Evolutionary conservation across 2,329 filamentous ascomycete species (phyloP).

Genomic region (Periconia sp.): DNA sequence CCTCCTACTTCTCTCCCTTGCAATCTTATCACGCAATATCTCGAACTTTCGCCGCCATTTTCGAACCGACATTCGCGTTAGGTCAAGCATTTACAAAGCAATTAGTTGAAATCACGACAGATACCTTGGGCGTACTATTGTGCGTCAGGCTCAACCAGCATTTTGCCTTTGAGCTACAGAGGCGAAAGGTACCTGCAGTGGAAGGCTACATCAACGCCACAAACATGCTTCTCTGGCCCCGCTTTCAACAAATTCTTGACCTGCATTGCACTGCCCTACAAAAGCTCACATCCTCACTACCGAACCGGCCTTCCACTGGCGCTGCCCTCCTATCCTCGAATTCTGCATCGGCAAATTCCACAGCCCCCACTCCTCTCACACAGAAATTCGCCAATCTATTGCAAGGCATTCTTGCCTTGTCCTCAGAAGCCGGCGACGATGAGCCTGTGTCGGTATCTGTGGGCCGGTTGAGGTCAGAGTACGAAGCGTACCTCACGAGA

Average conservation of each 20-base stretch:
- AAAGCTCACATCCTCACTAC: constrained; percentile 55
- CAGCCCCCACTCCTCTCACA: constrained; percentile 88
- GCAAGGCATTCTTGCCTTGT: constrained; percentile 81
- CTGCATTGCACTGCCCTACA: constrained; percentile 88
- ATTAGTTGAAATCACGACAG: constrained; percentile 77
- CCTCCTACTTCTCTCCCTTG: constrained; percentile 83
- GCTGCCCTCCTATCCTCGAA: constrained; percentile 45
- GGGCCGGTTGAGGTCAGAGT: constrained; percentile 76
- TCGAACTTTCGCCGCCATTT: constrained; percentile 84
- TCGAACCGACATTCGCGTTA: constrained; percentile 86
- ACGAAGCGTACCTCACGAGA: constrained; percentile 81
- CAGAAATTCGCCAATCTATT: constrained; percentile 95
- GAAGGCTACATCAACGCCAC: constrained; percentile 94
- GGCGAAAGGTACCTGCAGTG: constrained; percentile 84
- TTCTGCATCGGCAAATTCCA: constrained; percentile 62
- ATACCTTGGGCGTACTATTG: constrained; percentile 86
- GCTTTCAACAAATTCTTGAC: constrained; percentile 93
- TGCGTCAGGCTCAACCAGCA: constrained; percentile 93
- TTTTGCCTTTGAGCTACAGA: constrained; percentile 90
- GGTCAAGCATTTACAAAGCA: constrained; percentile 78
- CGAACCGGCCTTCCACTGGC: constrained; percentile 40
- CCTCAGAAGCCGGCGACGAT: constrained; percentile 89
- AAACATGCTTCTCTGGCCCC: constrained; percentile 95
- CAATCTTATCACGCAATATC: constrained; percentile 78
- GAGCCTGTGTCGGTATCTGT: constrained; percentile 88